Conservation (phyloP, 257 asterid genomes). For the Solanum tarijense region DNA sequence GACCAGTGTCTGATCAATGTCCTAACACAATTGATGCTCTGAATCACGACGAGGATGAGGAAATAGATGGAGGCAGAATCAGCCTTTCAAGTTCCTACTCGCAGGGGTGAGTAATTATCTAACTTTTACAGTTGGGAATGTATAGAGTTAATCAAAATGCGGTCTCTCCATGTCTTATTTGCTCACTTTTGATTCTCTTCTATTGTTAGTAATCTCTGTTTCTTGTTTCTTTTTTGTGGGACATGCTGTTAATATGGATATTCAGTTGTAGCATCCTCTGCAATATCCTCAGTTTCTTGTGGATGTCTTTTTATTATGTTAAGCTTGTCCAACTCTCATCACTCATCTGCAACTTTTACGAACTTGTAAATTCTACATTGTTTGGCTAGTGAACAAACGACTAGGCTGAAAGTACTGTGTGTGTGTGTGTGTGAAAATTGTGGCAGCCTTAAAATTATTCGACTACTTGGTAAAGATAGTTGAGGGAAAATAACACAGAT, state of each 20-base stretch:
- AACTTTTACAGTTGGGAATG: neutral
- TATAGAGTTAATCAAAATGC: neutral
- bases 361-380: neutral
- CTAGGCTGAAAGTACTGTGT: neutral
- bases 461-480: neutral
- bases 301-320: neutral
- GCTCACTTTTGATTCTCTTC: neutral
- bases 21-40: constrained; percentile 26
- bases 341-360: neutral
- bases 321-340: neutral
- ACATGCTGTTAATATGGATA: neutral
- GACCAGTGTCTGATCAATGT: constrained; percentile 48
- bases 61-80: constrained; percentile 86
- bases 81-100: constrained; percentile 81
- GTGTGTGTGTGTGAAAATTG: neutral
- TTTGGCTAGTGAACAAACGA: neutral
- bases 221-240: neutral
- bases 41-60: constrained; percentile 43
- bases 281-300: neutral
- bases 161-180: neutral
- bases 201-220: neutral
- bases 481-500: neutral
- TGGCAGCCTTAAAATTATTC: neutral
- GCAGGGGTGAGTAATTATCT: constrained; percentile 49
- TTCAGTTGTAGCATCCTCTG: neutral